Conservation (phyloP, 2,329 filamentous ascomycete species). For the Penicillium sumatraense region DNA sequence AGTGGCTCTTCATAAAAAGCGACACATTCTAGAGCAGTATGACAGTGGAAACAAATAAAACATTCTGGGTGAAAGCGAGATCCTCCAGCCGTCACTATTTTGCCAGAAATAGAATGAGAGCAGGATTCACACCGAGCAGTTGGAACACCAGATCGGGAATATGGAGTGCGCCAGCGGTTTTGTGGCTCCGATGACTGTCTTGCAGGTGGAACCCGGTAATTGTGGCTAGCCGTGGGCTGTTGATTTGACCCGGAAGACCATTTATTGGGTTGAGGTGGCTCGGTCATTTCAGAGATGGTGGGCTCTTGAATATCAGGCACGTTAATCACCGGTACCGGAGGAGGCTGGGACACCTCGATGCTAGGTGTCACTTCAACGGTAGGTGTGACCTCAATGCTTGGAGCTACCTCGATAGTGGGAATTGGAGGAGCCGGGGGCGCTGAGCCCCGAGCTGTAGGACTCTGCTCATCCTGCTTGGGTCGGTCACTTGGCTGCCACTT, state of each 20-base stretch:
- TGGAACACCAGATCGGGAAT: slow-evolving; percentile 55
- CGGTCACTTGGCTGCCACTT: slow-evolving; percentile 70
- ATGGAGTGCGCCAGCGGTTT: slow-evolving; percentile 41
- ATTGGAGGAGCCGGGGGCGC: slow-evolving; percentile 44
- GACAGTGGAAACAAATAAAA: slow-evolving; percentile 87
- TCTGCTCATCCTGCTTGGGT: slow-evolving; percentile 27
- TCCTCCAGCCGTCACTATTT: slow-evolving; percentile 83
- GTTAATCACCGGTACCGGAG: slow-evolving; percentile 54
- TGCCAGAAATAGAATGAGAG: slow-evolving; percentile 80
- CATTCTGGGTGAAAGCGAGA: slow-evolving; percentile 90
- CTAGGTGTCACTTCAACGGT: slow-evolving; percentile 28
- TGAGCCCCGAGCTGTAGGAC: slow-evolving; percentile 23
- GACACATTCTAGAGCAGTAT: slow-evolving; percentile 86
- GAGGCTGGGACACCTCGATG: slow-evolving; percentile 54
- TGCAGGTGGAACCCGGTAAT: slow-evolving; percentile 32
- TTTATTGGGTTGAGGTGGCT: slow-evolving; percentile 16
- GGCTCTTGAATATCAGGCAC: slow-evolving; percentile 52
- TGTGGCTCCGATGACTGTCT: slow-evolving; percentile 45
- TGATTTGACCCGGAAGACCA: slow-evolving; percentile 22
- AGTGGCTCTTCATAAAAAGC: slow-evolving; percentile 95
- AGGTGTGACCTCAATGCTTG: slow-evolving; percentile 34
- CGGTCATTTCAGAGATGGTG: slow-evolving; percentile 41
- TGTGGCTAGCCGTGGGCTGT: slow-evolving; percentile 18
- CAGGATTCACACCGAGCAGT: slow-evolving; percentile 85
- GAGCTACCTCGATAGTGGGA: slow-evolving; percentile 58